Evolutionary conservation across 257 asterid genomes (phyloP).

Genomic region (Paraleonurus japonicus): DNA sequence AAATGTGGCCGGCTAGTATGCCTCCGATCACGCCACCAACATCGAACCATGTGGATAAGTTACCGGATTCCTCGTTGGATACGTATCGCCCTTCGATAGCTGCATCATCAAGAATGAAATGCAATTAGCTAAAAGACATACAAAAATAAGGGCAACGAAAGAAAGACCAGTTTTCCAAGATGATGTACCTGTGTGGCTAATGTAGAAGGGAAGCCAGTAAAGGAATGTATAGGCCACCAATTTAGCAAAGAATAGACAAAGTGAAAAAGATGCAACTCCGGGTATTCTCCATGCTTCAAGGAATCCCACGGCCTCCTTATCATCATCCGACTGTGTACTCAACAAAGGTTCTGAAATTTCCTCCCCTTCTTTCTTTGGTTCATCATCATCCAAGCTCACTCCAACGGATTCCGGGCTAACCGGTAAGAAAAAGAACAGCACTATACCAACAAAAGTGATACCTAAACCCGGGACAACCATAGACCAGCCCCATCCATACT

Average conservation of each 20-base stretch:
- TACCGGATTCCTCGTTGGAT: slow-evolving; percentile 78
- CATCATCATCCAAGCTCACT: slow-evolving; percentile 44
- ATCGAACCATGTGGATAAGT: slow-evolving; percentile 80
- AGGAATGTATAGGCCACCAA: slow-evolving; percentile 91
- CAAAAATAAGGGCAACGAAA: neutral
- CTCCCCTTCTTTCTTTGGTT: slow-evolving; percentile 52
- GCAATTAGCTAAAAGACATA: slow-evolving; percentile 16
- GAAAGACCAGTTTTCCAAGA: neutral
- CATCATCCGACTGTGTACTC: slow-evolving; percentile 29
- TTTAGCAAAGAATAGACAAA: slow-evolving; percentile 89
- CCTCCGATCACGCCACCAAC: slow-evolving; percentile 98
- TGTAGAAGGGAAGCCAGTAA: slow-evolving; percentile 95
- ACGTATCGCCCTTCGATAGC: slow-evolving; percentile 82
- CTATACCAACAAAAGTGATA: slow-evolving; percentile 54
- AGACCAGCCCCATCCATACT: slow-evolving; percentile 99
- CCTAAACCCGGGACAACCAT: slow-evolving; percentile 77
- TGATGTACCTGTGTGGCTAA: slow-evolving; percentile 83
- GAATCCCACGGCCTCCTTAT: slow-evolving; percentile 68
- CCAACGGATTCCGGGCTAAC: slow-evolving; percentile 75
- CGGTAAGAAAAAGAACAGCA: slow-evolving; percentile 72
- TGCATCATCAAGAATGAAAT: slow-evolving; percentile 35
- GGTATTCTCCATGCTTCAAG: slow-evolving; percentile 91
- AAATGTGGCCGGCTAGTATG: slow-evolving; percentile 84
- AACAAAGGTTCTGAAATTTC: slow-evolving; percentile 58
- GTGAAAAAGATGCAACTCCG: slow-evolving; percentile 89